Evolutionary conservation across 768 basidiomycete species (phyloP), one percentile per base, ranked within the genome.

Genomic region (Leccinum imitatum): DNA sequence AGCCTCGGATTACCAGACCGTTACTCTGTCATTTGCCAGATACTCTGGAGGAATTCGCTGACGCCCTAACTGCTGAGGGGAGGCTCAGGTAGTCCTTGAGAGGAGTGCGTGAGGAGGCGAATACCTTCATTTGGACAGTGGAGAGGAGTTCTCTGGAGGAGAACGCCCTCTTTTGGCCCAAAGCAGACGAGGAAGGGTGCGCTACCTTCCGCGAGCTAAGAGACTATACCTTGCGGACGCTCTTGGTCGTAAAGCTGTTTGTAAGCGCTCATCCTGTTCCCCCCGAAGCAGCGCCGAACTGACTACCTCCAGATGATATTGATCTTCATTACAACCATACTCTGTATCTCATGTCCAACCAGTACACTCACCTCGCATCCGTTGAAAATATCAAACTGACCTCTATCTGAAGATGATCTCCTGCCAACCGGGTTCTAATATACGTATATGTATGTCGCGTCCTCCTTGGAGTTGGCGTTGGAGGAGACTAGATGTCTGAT

Each of bases 291-390:
- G 31, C 25, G 6, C 46, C 21, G 55, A 9, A 17, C 63, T 67
- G 47, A 65, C 31, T 9, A 30, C 9, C 54, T 31, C 50, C 68
- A 85, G 86, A 90, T 62, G 54, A 87, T 91, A 82, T 75, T 92
- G 59, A 89, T 90, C 64, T 90, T 92, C 67, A 61, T 91, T 54
- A 88, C 87, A 0, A 91, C 90, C 2, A 89, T 91, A 67, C 71
- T 90, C 37, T 81, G 79, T 30, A 77, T 91, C 58, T 82, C 85
- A 3, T 83, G 80, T 14, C 90, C 90, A 1, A 89, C 89, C 6
- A 85, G 78, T 76, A 56, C 37, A 69, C 59, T 33, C 37, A 6
- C 50, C 33, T 4, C 8, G 6, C 55, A 17, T 58, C 21, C 53
- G 21, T 44, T 7, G 4, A 19, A 25, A 41, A 19, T 8, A 30